Conservation (phyloP, 176 grass and related monocot genomes). For the Cenchrus fungigraminus region DNA sequence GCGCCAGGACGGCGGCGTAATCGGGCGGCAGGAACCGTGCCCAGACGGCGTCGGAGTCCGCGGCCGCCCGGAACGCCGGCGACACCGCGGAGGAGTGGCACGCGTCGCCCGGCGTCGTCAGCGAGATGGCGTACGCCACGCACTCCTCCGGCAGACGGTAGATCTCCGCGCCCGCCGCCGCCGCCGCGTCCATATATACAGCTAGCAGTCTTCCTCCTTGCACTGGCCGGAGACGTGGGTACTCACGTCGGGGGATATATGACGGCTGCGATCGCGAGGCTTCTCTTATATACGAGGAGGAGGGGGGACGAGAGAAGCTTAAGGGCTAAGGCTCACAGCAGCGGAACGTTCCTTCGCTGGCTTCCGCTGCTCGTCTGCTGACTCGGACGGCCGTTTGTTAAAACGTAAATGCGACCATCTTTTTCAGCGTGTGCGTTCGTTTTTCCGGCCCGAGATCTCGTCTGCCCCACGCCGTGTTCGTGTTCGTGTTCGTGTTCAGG, state of each 20-base stretch:
- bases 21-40: conserved; percentile 64
- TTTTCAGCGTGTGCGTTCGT: conserved; percentile 19
- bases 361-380: conserved; percentile 25
- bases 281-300: neutral
- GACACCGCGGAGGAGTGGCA: conserved; percentile 65
- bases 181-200: conserved; percentile 5
- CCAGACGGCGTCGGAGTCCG: conserved; percentile 80
- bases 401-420: conserved; percentile 24
- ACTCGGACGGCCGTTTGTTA: conserved; percentile 49
- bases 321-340: conserved; percentile 62
- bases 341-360: neutral
- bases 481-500: neutral
- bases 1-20: conserved; percentile 47
- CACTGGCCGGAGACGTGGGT: neutral
- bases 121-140: conserved; percentile 70
- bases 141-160: conserved; percentile 70
- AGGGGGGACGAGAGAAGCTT: conserved; percentile 48
- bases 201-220: neutral
- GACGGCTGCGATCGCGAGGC: neutral
- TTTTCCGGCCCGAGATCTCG: conserved; percentile 23
- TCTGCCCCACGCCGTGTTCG: neutral
- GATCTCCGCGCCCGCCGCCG: conserved; percentile 36
- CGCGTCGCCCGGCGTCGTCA: conserved; percentile 67
- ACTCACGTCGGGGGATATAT: neutral
- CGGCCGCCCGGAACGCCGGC: conserved; percentile 55